phyloP scores from a whole-genome alignment of 257 asterid genomes.

The Solanum tacnaense region DNA sequence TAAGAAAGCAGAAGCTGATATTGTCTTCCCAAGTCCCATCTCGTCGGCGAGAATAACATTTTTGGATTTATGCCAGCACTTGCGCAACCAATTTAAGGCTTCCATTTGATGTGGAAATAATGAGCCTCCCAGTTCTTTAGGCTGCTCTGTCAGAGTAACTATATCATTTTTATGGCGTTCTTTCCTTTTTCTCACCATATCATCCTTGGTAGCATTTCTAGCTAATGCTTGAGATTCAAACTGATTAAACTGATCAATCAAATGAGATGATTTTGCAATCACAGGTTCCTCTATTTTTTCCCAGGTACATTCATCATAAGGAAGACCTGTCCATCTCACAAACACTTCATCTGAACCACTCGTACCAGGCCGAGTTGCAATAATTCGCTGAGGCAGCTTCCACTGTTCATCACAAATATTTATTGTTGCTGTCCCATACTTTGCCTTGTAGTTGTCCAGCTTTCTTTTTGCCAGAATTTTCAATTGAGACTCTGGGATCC shows the following conservation, averaged over 20 bases:
- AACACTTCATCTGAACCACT: constrained; percentile 63
- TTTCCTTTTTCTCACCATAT: constrained; percentile 22
- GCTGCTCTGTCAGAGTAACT: constrained; percentile 76
- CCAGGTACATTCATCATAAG: constrained; percentile 98
- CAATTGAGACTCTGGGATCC: constrained; percentile 83
- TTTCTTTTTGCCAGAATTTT: constrained; percentile 77
- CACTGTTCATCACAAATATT: constrained; percentile 80
- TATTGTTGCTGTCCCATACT: constrained; percentile 67
- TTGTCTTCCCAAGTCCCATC: constrained; percentile 98
- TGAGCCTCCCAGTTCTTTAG: constrained; percentile 82
- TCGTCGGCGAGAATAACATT: constrained; percentile 98
- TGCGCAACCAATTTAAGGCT: constrained; percentile 97
- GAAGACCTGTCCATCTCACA: constrained; percentile 85
- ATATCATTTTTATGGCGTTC: constrained; percentile 42
- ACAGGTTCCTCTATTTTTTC: constrained; percentile 73
- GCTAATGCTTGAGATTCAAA: constrained; percentile 63
- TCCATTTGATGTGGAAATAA: constrained; percentile 96
- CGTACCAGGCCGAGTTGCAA: constrained; percentile 54
- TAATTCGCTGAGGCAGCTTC: constrained; percentile 82
- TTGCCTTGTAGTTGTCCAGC: constrained; percentile 83
- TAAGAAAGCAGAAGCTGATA: constrained; percentile 91
- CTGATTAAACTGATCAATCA: constrained; percentile 60
- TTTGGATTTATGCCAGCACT: constrained; percentile 83
- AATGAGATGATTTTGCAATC: constrained; percentile 41
- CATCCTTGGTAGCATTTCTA: constrained; percentile 36